Evolutionary conservation across 257 asterid genomes (phyloP), one percentile per base, ranked within the genome.

Genomic region (Gardenia jasminoides): DNA sequence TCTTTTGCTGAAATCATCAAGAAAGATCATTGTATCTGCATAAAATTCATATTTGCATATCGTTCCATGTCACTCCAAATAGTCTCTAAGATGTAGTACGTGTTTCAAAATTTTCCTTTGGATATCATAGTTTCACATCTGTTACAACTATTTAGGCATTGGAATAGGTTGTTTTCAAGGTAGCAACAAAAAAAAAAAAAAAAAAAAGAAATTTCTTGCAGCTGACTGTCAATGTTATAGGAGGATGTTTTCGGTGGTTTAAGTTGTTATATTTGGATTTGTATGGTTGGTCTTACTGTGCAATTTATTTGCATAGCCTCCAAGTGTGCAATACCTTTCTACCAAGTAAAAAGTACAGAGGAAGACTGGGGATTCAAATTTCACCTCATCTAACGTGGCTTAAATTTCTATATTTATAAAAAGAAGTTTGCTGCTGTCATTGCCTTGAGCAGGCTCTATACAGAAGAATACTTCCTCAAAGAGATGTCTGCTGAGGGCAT

Each of bases 401-500:
- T 76, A 19, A 26, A 20, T 13, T 54, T 10, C 48, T 7, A 6
- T 44, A 44, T 44, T 44, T 44, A 6, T 6, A 36, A 36, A 44
- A 44, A 19, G 28, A 28, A 47, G 64, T 26, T 66, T 74, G 39
- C 66, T 80, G 15, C 79, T 69, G 44, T 79, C 65, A 36, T 82
- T 80, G 74, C 71, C 61, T 58, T 84, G 56, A 78, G 76, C 87
- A 95, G 99, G 92, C 97, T 95, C 61, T 95, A 95, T 78, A 91
- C 99, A 31, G 98, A 95, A 86, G 97, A 92, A 70, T 93, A 90
- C 87, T 95, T 82, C 78, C 59, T 86, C 67, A 89, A 90, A 48
- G 97, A 95, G 85, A 95, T 95, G 99, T 78, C 97, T 76, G 78
- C 90, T 71, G 89, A 86, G 84, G 97, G 99, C 75, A 85, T 92